Evolutionary conservation across 1,284 basidiomycete genomes (phyloP).

Genomic region (Apiotrichum brassicae): DNA sequence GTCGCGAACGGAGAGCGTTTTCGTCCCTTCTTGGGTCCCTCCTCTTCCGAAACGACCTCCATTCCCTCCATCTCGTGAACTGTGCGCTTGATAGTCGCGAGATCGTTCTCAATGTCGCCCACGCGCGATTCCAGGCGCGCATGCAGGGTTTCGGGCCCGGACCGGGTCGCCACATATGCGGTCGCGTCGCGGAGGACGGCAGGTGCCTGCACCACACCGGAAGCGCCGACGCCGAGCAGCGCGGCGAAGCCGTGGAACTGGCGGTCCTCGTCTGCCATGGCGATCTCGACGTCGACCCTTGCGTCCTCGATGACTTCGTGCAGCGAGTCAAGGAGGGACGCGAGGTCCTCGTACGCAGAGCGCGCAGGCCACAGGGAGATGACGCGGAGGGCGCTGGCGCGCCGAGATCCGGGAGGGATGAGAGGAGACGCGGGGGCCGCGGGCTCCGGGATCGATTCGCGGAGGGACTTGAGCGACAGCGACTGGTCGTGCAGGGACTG

Average conservation of each 20-base stretch:
- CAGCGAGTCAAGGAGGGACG: constrained; percentile 58
- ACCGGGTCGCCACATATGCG: constrained; percentile 54
- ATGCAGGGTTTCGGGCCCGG: constrained; percentile 51
- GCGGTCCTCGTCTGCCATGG: constrained; percentile 68
- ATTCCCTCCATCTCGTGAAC: constrained; percentile 38
- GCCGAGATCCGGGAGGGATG: constrained; percentile 1
- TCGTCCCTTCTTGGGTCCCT: not conserved
- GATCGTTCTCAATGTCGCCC: constrained; percentile 71
- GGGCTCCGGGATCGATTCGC: constrained; percentile 18
- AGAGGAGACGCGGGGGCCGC: constrained; percentile 6
- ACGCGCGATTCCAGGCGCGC: constrained; percentile 55
- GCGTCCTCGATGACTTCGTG: constrained; percentile 76
- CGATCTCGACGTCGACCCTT: constrained; percentile 78
- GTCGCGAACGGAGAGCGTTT: constrained; percentile 15
- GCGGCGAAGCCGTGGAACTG: constrained; percentile 65
- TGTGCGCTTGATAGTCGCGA: constrained; percentile 51
- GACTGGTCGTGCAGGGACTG: constrained; percentile 40
- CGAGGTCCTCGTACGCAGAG: constrained; percentile 40
- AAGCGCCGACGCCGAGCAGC: constrained; percentile 57
- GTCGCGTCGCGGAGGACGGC: constrained; percentile 55
- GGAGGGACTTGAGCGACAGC: constrained; percentile 31
- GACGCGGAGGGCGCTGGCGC: constrained; percentile 18
- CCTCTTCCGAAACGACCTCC: constrained; percentile 12
- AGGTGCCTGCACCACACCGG: constrained; percentile 36
- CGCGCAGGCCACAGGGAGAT: constrained; percentile 21